Conservation (phyloP, 345 rosid genomes). For the Moringa oleifera region DNA sequence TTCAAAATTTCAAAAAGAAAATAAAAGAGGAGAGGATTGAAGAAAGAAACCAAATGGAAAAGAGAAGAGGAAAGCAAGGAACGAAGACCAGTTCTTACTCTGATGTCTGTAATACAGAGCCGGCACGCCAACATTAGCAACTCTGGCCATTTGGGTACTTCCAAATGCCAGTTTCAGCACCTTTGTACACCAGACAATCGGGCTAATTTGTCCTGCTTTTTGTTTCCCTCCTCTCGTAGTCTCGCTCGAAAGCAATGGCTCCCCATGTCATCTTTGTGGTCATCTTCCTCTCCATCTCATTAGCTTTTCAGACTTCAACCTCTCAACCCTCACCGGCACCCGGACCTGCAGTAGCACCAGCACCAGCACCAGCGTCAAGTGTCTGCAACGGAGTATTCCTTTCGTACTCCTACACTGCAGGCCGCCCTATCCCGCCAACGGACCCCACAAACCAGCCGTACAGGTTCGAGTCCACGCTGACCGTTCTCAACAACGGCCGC, state of each 20-base stretch:
- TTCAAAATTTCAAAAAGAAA: background rate
- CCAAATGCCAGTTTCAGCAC: too few species aligned
- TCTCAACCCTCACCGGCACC: constrained; percentile 16
- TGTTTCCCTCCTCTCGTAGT: background rate
- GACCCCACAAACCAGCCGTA: constrained; percentile 60
- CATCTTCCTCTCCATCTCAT: constrained; percentile 1
- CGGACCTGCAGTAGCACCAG: constrained; percentile 11
- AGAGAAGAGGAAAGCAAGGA: background rate
- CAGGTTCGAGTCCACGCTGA: constrained; percentile 77
- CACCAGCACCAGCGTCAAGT: constrained; percentile 20
- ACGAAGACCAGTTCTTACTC: constrained; percentile 13
- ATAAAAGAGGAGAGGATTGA: background rate
- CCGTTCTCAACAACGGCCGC: constrained; percentile 63
- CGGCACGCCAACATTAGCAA: constrained; percentile 21
- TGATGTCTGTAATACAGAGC: constrained; percentile 12
- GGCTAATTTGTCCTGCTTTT: background rate
- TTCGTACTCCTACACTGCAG: constrained; percentile 44
- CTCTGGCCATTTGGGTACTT: too few species aligned
- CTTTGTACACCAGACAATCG: background rate
- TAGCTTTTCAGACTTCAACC: constrained; percentile 1
- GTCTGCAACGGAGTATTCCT: constrained; percentile 64
- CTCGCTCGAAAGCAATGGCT: background rate
- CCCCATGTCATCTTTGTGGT: constrained; percentile 4
- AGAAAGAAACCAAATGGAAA: background rate
- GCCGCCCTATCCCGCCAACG: constrained; percentile 51